Base-by-base conservation (phyloP, 352 stramenopile genomes). In the Phytophthora cajani region DNA sequence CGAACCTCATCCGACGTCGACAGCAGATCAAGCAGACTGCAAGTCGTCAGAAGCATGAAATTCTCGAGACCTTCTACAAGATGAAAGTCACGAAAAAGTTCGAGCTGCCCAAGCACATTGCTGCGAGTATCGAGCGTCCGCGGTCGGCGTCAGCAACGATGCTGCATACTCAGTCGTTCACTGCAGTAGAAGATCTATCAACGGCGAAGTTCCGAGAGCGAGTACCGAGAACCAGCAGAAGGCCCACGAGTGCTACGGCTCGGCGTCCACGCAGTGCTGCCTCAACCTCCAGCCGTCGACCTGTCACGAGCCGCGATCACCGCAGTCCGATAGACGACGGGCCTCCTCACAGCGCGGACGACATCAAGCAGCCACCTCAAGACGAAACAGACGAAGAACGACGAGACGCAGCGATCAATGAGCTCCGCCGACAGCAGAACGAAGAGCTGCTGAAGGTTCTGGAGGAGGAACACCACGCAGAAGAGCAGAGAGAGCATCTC, bases 51-150 rank as follows among this genome's bases (percentile, higher is more conserved):
- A 93, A 93, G 56, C 75, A 88, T 23, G 79, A 93, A 27, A 81
- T 94, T n/a, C 58, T 94, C 4, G 82, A 93, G 12, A 90, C 75
- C 52, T 93, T 95, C 54, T 81, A 94, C 69, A 88, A 89, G 57
- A 93, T 95, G 87, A 89, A 91, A 62, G 77, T 93, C 38, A 92
- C 82, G 5, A 94, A 94, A 47, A 93, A 90, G 50, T 86, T 86
- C 23, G 72, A 89, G 46, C 51, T 93, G 2, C 82, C 84, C 9
- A 81, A 87, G 47, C 72, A 92, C 52, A 47, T 94, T 42, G 66
- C 60, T 16, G 27, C 63, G 11, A 87, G 69, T 59, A 66, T 80
- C 25, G 67, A 69, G 10, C 69, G 81, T 8, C 79, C 84, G 9
- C 79, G 72, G 27, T 89, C 85, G 1, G 81, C 81, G 0, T 81